Evolutionary conservation across 2,329 filamentous ascomycete species (phyloP).

Genomic region (Exophiala xenobiotica): DNA sequence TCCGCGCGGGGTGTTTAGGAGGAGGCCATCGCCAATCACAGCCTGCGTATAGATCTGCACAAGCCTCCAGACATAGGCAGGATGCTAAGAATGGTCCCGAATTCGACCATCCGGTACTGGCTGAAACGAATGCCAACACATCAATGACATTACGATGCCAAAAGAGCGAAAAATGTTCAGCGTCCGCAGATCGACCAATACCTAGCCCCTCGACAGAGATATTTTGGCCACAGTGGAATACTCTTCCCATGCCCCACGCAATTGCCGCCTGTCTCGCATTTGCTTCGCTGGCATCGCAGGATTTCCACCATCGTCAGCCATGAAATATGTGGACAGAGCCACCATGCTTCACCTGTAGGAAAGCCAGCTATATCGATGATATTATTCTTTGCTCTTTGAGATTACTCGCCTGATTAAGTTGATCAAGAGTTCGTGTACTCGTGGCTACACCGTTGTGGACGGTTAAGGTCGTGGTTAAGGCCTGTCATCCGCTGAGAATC

Average conservation of each 20-base stretch:
- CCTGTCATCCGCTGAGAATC: constrained; percentile 11
- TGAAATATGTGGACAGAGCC: constrained; percentile 22
- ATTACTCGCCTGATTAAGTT: constrained; percentile 12
- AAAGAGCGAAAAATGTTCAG: constrained; percentile 18
- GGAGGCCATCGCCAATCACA: constrained; percentile 21
- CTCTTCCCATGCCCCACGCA: constrained; percentile 28
- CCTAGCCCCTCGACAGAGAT: constrained; percentile 19
- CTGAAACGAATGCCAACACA: constrained; percentile 31
- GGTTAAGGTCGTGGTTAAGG: constrained; percentile 14
- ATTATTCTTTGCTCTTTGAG: constrained; percentile 21
- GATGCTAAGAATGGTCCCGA: constrained; percentile 26
- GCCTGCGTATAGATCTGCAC: constrained; percentile 24
- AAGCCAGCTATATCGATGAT: constrained; percentile 21
- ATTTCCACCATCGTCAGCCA: constrained; percentile 17
- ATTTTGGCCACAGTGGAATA: constrained; percentile 32
- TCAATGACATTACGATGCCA: constrained; percentile 30
- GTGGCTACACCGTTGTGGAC: constrained; percentile 11
- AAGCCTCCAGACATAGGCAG: constrained; percentile 15
- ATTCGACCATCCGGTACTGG: constrained; percentile 28
- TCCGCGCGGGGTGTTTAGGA: constrained; percentile 17
- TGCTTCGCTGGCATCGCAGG: constrained; percentile 33
- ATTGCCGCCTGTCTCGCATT: constrained; percentile 24
- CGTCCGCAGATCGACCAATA: constrained; percentile 25
- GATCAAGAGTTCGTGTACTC: constrained; percentile 9
- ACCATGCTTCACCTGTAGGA: constrained; percentile 22